Percentiles rank a stretch among this genome's conserved stretches.
phyloP scores from a whole-genome alignment of 2,329 filamentous ascomycete genomes.

The Paracoccidioides lutzii region DNA sequence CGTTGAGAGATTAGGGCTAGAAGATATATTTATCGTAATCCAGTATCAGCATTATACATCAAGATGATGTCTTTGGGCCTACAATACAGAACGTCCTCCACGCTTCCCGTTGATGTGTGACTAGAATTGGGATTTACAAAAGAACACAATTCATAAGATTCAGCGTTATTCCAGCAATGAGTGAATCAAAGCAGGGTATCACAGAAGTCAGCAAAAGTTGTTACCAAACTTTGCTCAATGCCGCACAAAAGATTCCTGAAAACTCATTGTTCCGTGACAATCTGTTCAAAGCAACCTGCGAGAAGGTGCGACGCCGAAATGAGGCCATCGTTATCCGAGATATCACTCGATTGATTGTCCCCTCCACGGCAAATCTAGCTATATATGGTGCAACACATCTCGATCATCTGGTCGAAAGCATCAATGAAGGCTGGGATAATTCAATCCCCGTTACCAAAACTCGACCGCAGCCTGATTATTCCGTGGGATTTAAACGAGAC shows the following conservation, averaged over 20 bases:
- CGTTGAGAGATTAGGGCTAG: too few relatives aligned
- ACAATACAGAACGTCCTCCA: too few relatives aligned
- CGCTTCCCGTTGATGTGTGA: too few relatives aligned
- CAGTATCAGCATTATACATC: too few relatives aligned
- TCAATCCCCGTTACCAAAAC: slow-evolving; percentile 16
- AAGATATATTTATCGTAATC: too few relatives aligned
- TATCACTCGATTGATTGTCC: slow-evolving; percentile 23
- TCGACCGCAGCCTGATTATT: slow-evolving; percentile 26
- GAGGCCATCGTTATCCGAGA: slow-evolving; percentile 24
- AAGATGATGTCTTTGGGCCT: too few relatives aligned
- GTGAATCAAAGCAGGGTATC: too few relatives aligned
- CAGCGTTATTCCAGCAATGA: too few relatives aligned
- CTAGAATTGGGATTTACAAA: too few relatives aligned
- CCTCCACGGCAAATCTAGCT: slow-evolving; percentile 22
- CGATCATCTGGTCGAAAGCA: slow-evolving; percentile 20
- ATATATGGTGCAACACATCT: slow-evolving; percentile 16
- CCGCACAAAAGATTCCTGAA: slow-evolving; percentile 14
- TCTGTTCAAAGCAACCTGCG: slow-evolving; percentile 20
- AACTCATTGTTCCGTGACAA: slow-evolving; percentile 23
- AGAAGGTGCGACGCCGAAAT: slow-evolving; percentile 21
- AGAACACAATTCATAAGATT: too few relatives aligned
- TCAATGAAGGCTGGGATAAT: slow-evolving; percentile 23
- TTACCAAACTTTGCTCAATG: slow-evolving; percentile 16
- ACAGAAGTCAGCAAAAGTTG: slow-evolving; percentile 14
- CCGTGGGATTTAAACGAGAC: slow-evolving; percentile 22